Conservation (phyloP, 768 basidiomycete genomes). For the Sarcodon sp. region DNA sequence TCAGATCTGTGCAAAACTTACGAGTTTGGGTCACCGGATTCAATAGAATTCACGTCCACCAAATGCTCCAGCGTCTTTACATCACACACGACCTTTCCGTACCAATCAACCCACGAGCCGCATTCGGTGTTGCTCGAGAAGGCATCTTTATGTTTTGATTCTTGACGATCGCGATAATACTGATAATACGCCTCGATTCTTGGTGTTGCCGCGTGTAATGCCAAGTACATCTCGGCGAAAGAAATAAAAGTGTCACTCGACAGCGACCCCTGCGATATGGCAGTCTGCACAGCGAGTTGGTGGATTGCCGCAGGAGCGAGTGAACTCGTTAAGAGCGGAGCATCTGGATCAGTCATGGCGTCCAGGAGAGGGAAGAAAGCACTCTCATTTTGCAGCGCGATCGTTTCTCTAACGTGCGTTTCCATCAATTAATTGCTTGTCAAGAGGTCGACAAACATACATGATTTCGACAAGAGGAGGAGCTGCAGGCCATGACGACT, state of each 20-base stretch:
- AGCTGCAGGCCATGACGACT: conserved; percentile 22
- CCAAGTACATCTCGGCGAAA: conserved; percentile 59
- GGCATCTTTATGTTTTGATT: conserved; percentile 11
- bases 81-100: conserved; percentile 62
- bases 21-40: conserved; percentile 10
- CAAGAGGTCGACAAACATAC: conserved; percentile 10
- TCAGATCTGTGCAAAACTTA: conserved; percentile 11
- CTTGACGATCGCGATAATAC: conserved; percentile 35
- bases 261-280: conserved; percentile 33
- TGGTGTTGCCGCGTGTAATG: conserved; percentile 67
- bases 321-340: conserved; percentile 19
- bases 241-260: conserved; percentile 35
- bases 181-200: conserved; percentile 78
- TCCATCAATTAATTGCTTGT: not conserved
- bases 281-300: conserved; percentile 37
- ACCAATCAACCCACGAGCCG: conserved; percentile 79
- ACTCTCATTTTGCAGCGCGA: conserved; percentile 57
- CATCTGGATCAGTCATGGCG: conserved; percentile 41
- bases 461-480: conserved; percentile 18
- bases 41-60: conserved; percentile 36
- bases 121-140: conserved; percentile 18
- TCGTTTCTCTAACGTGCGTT: conserved; percentile 53
- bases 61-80: conserved; percentile 43
- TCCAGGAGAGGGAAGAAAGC: conserved; percentile 71
- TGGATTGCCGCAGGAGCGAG: conserved; percentile 39